These are phyloP conservation scores for Aspergillus spinulosporus DNA, from an alignment of 2,329 filamentous ascomycete genomes.

Conservation along the genomic window DNA sequence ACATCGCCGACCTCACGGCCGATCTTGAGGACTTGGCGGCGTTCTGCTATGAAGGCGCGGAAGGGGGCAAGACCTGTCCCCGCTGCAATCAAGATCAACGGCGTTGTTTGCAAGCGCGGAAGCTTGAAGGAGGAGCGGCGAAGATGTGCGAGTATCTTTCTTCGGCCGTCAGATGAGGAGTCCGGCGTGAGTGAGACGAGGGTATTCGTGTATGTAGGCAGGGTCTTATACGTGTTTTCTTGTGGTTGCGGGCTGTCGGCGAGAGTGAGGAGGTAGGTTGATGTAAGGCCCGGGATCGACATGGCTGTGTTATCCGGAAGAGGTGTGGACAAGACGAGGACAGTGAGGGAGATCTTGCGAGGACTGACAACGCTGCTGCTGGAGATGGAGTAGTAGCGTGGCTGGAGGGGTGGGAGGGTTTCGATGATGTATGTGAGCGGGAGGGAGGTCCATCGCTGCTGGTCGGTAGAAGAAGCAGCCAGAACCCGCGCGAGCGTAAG, in stretches of 20 bases:
- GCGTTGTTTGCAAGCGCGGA: slow-evolving; percentile 51
- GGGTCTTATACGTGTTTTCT: neutral
- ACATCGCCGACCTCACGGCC: slow-evolving; percentile 41
- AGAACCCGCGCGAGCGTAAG: slow-evolving; percentile 59
- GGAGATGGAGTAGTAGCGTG: slow-evolving; percentile 94
- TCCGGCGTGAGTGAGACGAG: slow-evolving; percentile 70
- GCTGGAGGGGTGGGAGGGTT: slow-evolving; percentile 81
- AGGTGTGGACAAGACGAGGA: slow-evolving; percentile 76
- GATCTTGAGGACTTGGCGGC: slow-evolving; percentile 37
- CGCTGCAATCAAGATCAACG: slow-evolving; percentile 55
- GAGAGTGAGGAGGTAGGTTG: slow-evolving; percentile 83
- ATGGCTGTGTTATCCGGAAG: slow-evolving; percentile 68
- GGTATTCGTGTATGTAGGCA: slow-evolving; percentile 24
- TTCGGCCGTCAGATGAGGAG: slow-evolving; percentile 61
- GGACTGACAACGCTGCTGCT: slow-evolving; percentile 58
- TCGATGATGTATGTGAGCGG: slow-evolving; percentile 90
- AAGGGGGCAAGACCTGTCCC: slow-evolving; percentile 55
- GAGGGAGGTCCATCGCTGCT: slow-evolving; percentile 65
- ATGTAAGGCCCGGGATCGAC: slow-evolving; percentile 83
- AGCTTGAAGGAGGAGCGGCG: slow-evolving; percentile 97
- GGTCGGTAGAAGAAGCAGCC: neutral
- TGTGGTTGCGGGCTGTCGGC: slow-evolving; percentile 17
- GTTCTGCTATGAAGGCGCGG: slow-evolving; percentile 46
- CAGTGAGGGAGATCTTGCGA: slow-evolving; percentile 67
- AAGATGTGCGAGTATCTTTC: slow-evolving; percentile 81